Evolutionary conservation across 768 basidiomycete genomes (phyloP).

Genomic region (Agaricus blazei): DNA sequence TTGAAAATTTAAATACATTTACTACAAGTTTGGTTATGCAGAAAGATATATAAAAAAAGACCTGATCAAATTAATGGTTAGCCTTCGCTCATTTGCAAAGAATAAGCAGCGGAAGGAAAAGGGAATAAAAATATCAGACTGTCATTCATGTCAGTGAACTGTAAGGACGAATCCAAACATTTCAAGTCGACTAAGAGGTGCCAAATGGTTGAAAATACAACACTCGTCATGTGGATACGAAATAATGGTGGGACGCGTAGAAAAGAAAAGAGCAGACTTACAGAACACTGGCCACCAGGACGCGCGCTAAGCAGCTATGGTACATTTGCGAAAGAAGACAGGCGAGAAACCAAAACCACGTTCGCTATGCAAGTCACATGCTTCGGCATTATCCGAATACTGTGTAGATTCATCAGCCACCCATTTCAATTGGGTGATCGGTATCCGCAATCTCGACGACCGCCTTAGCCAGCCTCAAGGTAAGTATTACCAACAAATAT

Average conservation of each 20-base stretch:
- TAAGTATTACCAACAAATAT: slow-evolving; percentile 8
- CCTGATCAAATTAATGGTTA: background rate
- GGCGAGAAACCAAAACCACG: slow-evolving; percentile 2
- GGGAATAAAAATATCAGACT: slow-evolving; percentile 55
- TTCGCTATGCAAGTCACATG: slow-evolving; percentile 18
- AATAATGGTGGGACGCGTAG: background rate
- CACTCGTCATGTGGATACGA: slow-evolving; percentile 61
- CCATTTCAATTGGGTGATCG: slow-evolving; percentile 19
- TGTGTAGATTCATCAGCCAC: slow-evolving; percentile 28
- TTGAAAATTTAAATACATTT: slow-evolving; percentile 10
- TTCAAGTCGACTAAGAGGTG: slow-evolving; percentile 89
- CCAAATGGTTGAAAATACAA: slow-evolving; percentile 69
- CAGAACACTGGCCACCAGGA: slow-evolving; percentile 7
- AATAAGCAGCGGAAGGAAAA: background rate
- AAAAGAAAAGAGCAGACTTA: slow-evolving; percentile 17
- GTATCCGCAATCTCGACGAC: slow-evolving; percentile 19
- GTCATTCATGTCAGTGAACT: slow-evolving; percentile 81
- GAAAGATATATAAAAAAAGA: background rate
- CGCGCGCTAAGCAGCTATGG: background rate
- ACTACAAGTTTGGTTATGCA: background rate
- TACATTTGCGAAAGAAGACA: background rate
- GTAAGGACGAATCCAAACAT: slow-evolving; percentile 24
- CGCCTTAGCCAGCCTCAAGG: slow-evolving; percentile 25
- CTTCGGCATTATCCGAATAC: slow-evolving; percentile 23
- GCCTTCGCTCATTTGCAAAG: slow-evolving; percentile 1